These are phyloP conservation scores for Rhizopogon vinicolor DNA, from an alignment of 768 basidiomycete species.

Conservation along the genomic window DNA sequence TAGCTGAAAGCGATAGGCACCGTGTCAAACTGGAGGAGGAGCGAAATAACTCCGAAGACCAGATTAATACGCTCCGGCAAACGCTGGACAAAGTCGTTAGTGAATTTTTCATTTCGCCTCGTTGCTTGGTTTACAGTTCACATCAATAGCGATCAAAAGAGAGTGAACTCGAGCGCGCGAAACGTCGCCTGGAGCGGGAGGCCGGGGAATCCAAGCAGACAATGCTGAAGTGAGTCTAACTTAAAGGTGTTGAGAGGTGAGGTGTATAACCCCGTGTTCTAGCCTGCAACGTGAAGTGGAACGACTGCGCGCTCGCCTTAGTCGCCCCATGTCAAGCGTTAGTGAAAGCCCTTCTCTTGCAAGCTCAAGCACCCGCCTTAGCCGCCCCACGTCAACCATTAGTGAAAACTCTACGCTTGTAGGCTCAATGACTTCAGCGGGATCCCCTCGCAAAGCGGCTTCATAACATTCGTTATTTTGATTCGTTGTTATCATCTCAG, in stretches of 20 bases:
- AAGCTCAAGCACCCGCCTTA: constrained; percentile 38
- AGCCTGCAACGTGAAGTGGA: constrained; percentile 70
- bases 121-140: constrained; percentile 3
- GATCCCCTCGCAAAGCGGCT: constrained; percentile 25
- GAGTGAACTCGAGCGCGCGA: constrained; percentile 60
- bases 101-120: constrained; percentile 7
- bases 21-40: constrained; percentile 63
- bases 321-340: constrained; percentile 42
- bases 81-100: constrained; percentile 60
- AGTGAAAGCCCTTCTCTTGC: constrained; percentile 14
- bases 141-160: constrained; percentile 61
- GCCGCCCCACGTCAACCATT: constrained; percentile 42
- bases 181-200: constrained; percentile 75
- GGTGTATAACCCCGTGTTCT: neutral
- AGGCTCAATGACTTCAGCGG: constrained; percentile 14
- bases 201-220: constrained; percentile 70
- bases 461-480: constrained; percentile 6
- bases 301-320: constrained; percentile 58
- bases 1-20: constrained; percentile 60
- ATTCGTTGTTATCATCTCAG: neutral
- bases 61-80: constrained; percentile 52
- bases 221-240: constrained; percentile 51
- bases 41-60: constrained; percentile 51
- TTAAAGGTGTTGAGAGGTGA: neutral
- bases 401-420: constrained; percentile 14